Evolutionary conservation across 192 early-diverging fungal species (phyloP), one percentile per base, ranked within the genome.

Genomic region (Mortierella hygrophila): DNA sequence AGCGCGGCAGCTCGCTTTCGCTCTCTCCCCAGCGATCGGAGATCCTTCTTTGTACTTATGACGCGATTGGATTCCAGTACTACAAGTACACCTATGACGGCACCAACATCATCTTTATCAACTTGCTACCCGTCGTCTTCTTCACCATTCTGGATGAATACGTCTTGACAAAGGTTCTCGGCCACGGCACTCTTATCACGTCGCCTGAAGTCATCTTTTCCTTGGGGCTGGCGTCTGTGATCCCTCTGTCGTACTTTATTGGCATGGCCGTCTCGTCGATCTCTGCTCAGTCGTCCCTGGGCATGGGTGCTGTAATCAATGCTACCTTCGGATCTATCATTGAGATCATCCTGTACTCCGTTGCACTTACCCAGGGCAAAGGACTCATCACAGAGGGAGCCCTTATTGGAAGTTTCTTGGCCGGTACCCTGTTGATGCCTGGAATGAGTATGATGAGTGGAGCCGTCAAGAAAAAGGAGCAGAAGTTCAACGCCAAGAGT

Each of bases 251-350:
- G 18, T 99, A 98, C 87, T 97, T 99, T 88, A 99, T 99, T 88
- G 98, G 98, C 16, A 97, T 96, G 94, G 96, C 95, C 1, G 97
- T 99, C 38, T 95, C 96, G 35, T 97, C 96, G 21, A 98, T 99
- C 88, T 97, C 97, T 32, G 97, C 97, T 18, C 97, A 99, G 87
- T 97, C 97, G 23, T 95, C 94, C 47, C 88, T 97, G 74, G 98
- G 97, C n/a, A 85, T 99, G 82, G 98, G 97, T 26, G 96, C 97
- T 0, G 97, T 98, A 32, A 96, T 99, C 83, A 99, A 99, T 88
- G 98, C 98, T 8, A 98, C 98, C 1, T 99, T 99, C 83, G 98
- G 98, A 70, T 95, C 93, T 37, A 97, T 99, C 40, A 96, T 99
- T 72, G 98, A 99, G 89, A 96, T 98, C 73, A 97, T 98, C 77